Base-by-base conservation (phyloP, 352 stramenopile genomes). In the Pythium brachiatum region DNA sequence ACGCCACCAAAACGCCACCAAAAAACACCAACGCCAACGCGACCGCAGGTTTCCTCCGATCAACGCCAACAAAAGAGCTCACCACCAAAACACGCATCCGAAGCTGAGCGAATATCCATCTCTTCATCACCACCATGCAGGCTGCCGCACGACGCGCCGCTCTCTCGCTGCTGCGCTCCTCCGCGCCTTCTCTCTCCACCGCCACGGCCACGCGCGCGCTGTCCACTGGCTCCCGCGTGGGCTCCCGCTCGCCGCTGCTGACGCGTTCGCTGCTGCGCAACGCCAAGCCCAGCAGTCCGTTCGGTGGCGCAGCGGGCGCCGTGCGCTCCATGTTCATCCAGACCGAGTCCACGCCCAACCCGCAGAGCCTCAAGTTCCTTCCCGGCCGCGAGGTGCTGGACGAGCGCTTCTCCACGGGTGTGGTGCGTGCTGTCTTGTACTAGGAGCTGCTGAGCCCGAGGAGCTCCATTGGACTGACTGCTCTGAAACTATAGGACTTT, bases 271-370 rank as follows among this genome's bases (percentile, higher is more conserved):
- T 25, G 20, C 60, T 20, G 2, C 32, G 18, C 31, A 27, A n/a
- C 29, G 50, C 23, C 26, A 7, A 27, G 41, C 36, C 18, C 26
- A 11, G 39, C 29, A 34, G 53, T 8, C 65, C 65, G 23, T 72
- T 72, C 44, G 46, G 26, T 11, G 47, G 23, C 18, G 26, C 26
- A 39, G 11, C 50, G 18, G 83, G 83, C 61, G 69, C 90, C 34
- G 36, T 81, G 64, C 72, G 94, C 75, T 75, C 94, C 64, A 95
- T 99, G 69, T 99, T 99, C 80, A 98, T 99, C 73, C 93, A 99
- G 83, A 99, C 97, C 38, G 96, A 98, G 72, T 73, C 89, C 34
- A 99, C 98, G 50, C 98, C 98, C 3, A 99, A 99, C 79, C 97
- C 98, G 47, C 89, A 97, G 73, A 97, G 87, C 64, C 76, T 99